Evolutionary conservation across 257 asterid species (phyloP), one percentile per base, ranked within the genome.

Genomic region (Solanum medicagineum): DNA sequence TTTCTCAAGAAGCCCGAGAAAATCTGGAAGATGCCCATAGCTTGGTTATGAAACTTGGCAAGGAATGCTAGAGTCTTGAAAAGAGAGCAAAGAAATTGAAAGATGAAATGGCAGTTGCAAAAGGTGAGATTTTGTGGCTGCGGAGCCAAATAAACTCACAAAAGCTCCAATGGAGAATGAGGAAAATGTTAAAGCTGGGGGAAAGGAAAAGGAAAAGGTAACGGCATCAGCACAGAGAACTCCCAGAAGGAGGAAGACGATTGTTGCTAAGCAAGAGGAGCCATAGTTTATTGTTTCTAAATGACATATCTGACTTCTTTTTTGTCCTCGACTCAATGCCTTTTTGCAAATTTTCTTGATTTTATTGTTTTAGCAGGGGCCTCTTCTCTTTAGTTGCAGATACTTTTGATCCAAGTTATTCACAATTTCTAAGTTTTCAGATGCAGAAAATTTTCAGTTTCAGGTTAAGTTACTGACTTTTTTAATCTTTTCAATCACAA

Each of bases 11-110:
- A 89, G 93, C 93, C 17, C 88, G 89, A 19, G 96, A 94, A 81
- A 94, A 96, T 83, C 74, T 94, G 90, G 99, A 96, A 87, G 98
- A 94, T 10, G 97, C 98, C 3, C 95, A 89, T 81, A 90, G 74
- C 85, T 80, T 95, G 86, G 90, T 94, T 29, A 87, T 85, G 87
- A 86, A 91, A 89, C 95, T 96, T 2, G 94, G 94, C 36, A 90
- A 91, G 85, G 96, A 94, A 84, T 89, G 91, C 69, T 94, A 91
- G 87, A 92, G 55, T 85, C 79, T 91, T 73, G 97, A 91, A 60
- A 91, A 45, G 74, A 89, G 93, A 86, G 91, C 91, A 63, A 90
- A 86, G 89, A 96, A 93, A 71, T 89, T 95, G 29, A 95, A 93
- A 77, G 94, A 92, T 62, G 97, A 95, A 80, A 66, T 95, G 87